Evolutionary conservation across 192 early-diverging fungal species (phyloP).

Genomic region (Coemansia sp.): DNA sequence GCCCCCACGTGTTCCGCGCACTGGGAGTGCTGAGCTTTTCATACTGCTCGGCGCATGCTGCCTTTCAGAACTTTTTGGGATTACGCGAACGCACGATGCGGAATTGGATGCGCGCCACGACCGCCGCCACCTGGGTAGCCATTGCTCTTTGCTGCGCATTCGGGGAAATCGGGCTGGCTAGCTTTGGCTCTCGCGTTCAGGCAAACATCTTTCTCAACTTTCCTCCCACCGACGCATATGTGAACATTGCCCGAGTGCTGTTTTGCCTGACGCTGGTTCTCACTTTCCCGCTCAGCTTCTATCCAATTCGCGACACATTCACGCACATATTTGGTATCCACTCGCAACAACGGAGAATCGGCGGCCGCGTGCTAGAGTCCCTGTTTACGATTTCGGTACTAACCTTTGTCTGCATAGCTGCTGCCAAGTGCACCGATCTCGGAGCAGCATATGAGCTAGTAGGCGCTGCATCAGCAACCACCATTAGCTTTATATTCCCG

Average conservation of each 20-base stretch:
- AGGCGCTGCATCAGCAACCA: conserved; percentile 31
- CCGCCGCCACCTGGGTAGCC: conserved; percentile 56
- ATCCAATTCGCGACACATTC: conserved; percentile 44
- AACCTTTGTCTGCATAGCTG: conserved; percentile 12
- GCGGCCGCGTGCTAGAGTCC: conserved; percentile 12
- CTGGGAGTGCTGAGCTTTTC: conserved; percentile 68
- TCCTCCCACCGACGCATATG: conserved; percentile 56
- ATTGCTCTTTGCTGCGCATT: conserved; percentile 60
- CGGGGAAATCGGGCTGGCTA: conserved; percentile 63
- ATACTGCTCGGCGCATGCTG: conserved; percentile 66
- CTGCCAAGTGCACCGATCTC: conserved; percentile 25
- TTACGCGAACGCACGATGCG: conserved; percentile 50
- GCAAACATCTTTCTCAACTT: conserved; percentile 70
- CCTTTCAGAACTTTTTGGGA: conserved; percentile 62
- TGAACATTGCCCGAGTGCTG: conserved; percentile 63
- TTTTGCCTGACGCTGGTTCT: conserved; percentile 63
- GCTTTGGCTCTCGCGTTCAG: conserved; percentile 60
- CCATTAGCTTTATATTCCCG: conserved; percentile 44
- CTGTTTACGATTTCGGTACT: conserved; percentile 31
- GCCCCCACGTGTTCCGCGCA: conserved; percentile 62
- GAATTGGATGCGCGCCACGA: conserved; percentile 58
- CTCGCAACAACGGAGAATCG: conserved; percentile 16
- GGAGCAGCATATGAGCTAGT: conserved; percentile 49
- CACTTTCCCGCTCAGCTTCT: conserved; percentile 54
- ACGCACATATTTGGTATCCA: conserved; percentile 42